Conservation (phyloP, 2,329 filamentous ascomycete species). For the Botryotinia calthae region DNA sequence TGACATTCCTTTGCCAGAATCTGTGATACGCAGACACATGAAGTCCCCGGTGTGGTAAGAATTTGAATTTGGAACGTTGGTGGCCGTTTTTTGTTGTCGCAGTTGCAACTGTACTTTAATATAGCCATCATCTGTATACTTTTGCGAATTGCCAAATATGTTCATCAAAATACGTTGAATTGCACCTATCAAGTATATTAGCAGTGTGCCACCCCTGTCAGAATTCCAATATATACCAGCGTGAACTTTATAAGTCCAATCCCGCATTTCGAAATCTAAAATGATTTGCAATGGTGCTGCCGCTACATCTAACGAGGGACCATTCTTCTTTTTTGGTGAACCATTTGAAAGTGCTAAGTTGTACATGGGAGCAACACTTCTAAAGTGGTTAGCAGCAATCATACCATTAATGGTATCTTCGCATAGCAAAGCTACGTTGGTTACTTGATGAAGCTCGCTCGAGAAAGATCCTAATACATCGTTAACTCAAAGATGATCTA, state of each 20-base stretch:
- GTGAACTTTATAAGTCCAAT: conserved; percentile 35
- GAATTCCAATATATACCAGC: conserved; percentile 39
- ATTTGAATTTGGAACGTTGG: conserved; percentile 46
- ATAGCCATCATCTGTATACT: conserved; percentile 53
- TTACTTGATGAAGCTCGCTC: conserved; percentile 33
- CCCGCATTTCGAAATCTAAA: conserved; percentile 34
- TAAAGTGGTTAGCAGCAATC: conserved; percentile 29
- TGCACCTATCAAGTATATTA: conserved; percentile 45
- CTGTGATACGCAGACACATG: conserved; percentile 43
- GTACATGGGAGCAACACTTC: neutral
- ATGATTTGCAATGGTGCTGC: conserved; percentile 28
- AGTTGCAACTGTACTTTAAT: conserved; percentile 42
- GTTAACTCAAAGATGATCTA: neutral
- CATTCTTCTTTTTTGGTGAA: neutral
- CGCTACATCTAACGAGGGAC: neutral
- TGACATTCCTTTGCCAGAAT: conserved; percentile 63
- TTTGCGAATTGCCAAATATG: conserved; percentile 57
- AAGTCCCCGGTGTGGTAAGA: conserved; percentile 51
- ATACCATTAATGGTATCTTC: conserved; percentile 37
- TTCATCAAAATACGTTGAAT: conserved; percentile 54
- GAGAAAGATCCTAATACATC: conserved; percentile 28
- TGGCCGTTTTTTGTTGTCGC: neutral
- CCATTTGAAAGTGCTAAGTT: conserved; percentile 18
- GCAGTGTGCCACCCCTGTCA: conserved; percentile 51
- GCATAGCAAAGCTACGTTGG: conserved; percentile 35